Conservation (phyloP, 2,329 filamentous ascomycete genomes). For the Metarhizium sp. region DNA sequence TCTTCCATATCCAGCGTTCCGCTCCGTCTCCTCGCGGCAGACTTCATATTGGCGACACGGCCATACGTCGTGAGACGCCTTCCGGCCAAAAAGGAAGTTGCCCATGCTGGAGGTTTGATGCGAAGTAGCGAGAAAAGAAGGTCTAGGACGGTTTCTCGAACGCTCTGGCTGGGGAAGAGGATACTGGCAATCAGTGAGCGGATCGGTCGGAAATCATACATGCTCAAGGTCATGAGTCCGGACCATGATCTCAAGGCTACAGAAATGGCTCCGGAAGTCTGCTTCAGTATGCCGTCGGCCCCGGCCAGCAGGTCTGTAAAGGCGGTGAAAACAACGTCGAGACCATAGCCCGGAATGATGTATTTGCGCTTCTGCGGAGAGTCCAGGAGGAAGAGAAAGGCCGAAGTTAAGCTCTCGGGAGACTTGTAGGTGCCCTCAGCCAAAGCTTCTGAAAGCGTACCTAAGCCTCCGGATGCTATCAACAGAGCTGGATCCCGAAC, state of each 20-base stretch:
- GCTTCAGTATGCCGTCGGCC: conserved; percentile 59
- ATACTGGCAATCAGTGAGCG: conserved; percentile 65
- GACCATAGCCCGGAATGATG: conserved; percentile 77
- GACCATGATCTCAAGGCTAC: conserved; percentile 89
- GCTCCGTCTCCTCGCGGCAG: conserved; percentile 40
- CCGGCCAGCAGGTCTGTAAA: conserved; percentile 74
- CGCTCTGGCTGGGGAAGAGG: conserved; percentile 43
- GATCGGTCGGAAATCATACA: conserved; percentile 80
- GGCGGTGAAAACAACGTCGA: conserved; percentile 81
- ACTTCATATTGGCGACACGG: conserved; percentile 77
- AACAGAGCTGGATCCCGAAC: conserved; percentile 76
- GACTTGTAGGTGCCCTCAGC: conserved; percentile 87
- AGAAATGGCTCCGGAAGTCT: conserved; percentile 88
- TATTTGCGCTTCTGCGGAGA: conserved; percentile 71
- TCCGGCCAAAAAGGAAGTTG: conserved; percentile 87
- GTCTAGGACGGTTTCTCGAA: conserved; percentile 75
- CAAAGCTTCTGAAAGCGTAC: conserved; percentile 82
- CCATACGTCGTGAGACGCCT: conserved; percentile 91
- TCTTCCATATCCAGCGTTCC: conserved; percentile 51
- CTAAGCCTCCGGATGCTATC: conserved; percentile 74
- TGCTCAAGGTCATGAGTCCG: conserved; percentile 76
- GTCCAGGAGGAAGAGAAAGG: conserved; percentile 86
- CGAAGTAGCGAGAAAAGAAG: conserved; percentile 70
- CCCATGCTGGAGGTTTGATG: conserved; percentile 89
- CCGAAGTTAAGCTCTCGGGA: conserved; percentile 76